Evolutionary conservation across 2,329 filamentous ascomycete species (phyloP), one percentile per base, ranked within the genome.

Genomic region (Cercospora citrullina): DNA sequence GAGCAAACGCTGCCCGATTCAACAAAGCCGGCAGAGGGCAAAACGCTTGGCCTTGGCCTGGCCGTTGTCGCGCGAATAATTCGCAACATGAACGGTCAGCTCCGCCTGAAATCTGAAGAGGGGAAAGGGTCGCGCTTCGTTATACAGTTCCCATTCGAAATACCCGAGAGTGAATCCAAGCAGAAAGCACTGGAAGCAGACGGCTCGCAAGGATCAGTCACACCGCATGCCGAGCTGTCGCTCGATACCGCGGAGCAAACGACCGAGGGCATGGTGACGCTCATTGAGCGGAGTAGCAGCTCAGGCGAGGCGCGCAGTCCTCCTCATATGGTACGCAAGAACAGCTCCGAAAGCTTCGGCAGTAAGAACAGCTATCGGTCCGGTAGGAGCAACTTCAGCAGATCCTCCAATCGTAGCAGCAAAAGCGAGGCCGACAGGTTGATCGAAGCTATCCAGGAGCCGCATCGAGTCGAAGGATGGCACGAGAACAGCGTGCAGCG

Each of bases 31-130:
- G 53, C 77, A 1, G 76, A 75, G 66, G 62, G 72, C 18, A 80
- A 82, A 9, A 89, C 88, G 0, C 80, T 96, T 1, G 94, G 94
- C 0, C 85, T 97, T 9, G 94, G 93, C 0, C 84, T 97, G n/a
- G 93, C 93, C 0, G 85, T 96, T 12, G 93, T 96, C n/a, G 91
- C 92, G 16, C 87, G 93, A 42, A 92, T 93, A 39, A 85, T 97
- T 33, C 87, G 89, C n/a, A 96, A 93, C 75, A 95, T 96, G 91
- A 90, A 94, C 67, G 94, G 93, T 0, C 93, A 96, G 75, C 79
- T 97, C 31, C 88, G 92, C 1, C 81, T 97, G 1, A 94, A 93
- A 74, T 96, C 93, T 0, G 92, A 95, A 74, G 86, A 91, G 76
- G 91, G 91, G 1, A 91, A 90, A 73, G 93, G 94, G 0, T 94